These are phyloP conservation scores for Polygonum maritimum DNA, from an alignment of 148 eudicot species.

Conservation along the genomic window DNA sequence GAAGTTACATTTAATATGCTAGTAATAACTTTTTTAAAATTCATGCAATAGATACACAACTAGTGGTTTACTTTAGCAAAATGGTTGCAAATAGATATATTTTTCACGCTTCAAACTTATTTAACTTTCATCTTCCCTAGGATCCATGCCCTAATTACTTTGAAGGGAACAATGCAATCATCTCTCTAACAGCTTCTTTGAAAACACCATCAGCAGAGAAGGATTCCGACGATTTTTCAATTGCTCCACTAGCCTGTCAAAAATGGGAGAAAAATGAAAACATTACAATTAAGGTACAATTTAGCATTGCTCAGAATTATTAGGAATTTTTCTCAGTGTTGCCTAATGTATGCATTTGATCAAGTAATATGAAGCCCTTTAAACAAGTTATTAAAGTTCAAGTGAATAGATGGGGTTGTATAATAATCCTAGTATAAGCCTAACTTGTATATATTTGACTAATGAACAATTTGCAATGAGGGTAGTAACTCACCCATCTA, in stretches of 20 bases:
- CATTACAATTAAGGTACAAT: neutral
- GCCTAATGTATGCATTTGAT: no score
- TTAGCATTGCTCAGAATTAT: no score
- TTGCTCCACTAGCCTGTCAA: slow-evolving; percentile 24
- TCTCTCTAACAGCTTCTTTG: slow-evolving; percentile 73
- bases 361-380: no score
- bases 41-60: neutral
- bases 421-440: no score
- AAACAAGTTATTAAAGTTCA: no score
- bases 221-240: slow-evolving; percentile 23
- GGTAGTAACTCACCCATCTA: neutral
- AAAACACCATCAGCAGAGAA: slow-evolving; percentile 48
- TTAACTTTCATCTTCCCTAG: neutral
- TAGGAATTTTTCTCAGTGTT: no score
- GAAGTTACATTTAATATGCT: no score
- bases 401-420: no score
- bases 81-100: neutral
- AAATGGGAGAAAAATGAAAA: neutral
- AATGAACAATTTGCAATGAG: no score
- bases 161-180: slow-evolving; percentile 29
- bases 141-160: slow-evolving; percentile 12
- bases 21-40: no score
- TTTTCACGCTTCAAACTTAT: neutral
- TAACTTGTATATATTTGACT: no score
- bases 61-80: neutral